Base-by-base conservation (phyloP, 352 stramenopile species). In the Thraustochytrium striatum region DNA sequence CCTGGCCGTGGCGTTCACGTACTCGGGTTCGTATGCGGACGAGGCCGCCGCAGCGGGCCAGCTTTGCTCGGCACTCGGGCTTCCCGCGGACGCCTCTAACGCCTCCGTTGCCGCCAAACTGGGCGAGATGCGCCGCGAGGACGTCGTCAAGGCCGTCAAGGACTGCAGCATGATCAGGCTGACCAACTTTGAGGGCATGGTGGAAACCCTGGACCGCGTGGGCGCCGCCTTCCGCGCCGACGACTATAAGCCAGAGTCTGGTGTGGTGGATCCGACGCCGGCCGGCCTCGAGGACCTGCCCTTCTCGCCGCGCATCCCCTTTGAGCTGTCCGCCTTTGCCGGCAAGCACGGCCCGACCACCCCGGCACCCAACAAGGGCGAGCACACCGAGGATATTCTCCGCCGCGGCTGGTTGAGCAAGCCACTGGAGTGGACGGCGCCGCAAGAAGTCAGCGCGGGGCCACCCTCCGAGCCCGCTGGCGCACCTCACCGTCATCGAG, bases 251-350 rank as follows among this genome's bases (percentile, higher is more conserved):
- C 65, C 65, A 5, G 3, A 16, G 21, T 61, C 11, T 7, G 65
- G 65, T 30, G 32, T 61, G 7, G 44, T 41, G 0, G 65, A 75
- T 25, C 52, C 16, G 19, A 38, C 65, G 35, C 65, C 65, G 39
- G 32, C 44, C 8, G 21, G 65, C 52, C 68, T 55, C 65, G 65
- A 75, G 33, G 65, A 75, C 25, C 41, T 75, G 13, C 2, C 65
- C 1, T 44, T 75, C 39, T 21, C 39, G 0, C 44, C 65, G 16
- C 65, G 65, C 35, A 61, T 75, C 1, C 65, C 65, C 21, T 36
- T 62, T 19, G 65, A 75, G 65, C 44, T 62, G n/a, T 72, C 65
- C 32, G 65, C 9, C 8, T 75, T 55, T 30, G 41, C 65, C 1
- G n/a, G n/a, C n/a, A 30, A 75, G 1, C 65, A 75, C 39, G 65